Base-by-base conservation (phyloP, 768 basidiomycete genomes). In the Kwoniella dendrophila region DNA sequence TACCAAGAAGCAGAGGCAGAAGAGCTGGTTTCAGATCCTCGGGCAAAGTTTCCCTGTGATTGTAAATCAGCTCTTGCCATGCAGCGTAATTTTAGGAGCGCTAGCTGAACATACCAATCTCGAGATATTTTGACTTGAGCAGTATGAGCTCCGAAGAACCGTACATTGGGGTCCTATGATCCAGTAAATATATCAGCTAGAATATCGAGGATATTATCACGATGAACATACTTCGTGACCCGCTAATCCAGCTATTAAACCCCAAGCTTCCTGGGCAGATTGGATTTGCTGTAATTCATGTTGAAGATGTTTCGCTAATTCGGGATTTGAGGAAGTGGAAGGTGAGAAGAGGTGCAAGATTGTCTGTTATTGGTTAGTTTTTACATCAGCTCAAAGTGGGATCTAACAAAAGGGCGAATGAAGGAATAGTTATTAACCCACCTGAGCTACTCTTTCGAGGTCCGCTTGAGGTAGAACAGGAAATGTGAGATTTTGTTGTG, bases 111-210 rank as follows among this genome's bases (percentile, higher is more conserved):
- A 34, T 41, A 93, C 92, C 92, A 95, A 77, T 95, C 93, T 66
- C 93, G 82, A 14, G 89, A 86, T 66, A 95, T 91, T 84, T 97
- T 97, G 64, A 94, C 90, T 74, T 94, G 91, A 2, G 88, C 86
- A 0, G 91, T 96, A 70, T 96, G 93, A 4, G 93, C 92, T 2
- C 92, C 92, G 72, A 92, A 95, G 83, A 95, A 97, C 76, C 93
- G 89, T 10, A 95, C 90, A 71, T 91, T 91, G 54, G 83, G 83
- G 77, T 94, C 88, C 79, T 80, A 26, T 10, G 22, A 59, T 51
- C 11, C 26, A 7, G 43, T 50, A 40, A 14, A 58, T 29, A 29
- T 7, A 27, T 41, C 41, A 33, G 51, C 18, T n/a, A 3, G 12
- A 43, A 8, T 14, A 33, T 55, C 16, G 3, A 20, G 2, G 45